phyloP scores from a whole-genome alignment of 306 rosid species.

The Ormosia semicastrata region DNA sequence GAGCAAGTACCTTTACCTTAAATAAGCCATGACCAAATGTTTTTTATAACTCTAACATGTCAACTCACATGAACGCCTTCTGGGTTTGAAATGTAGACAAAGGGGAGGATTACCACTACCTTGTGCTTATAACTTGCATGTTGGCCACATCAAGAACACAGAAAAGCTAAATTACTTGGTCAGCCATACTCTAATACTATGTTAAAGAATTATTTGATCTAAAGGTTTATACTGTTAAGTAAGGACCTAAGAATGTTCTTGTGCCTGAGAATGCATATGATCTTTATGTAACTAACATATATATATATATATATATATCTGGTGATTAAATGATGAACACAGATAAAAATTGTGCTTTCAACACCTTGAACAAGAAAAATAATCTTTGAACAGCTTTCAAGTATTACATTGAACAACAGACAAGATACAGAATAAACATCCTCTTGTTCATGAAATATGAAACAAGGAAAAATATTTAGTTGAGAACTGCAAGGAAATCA shows the following conservation, averaged over 20 bases:
- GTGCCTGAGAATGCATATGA: not conserved
- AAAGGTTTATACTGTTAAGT: not conserved
- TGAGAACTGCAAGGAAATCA: not conserved
- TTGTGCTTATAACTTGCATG: not conserved
- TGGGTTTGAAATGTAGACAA: constrained; percentile 4
- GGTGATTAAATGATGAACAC: too few species aligned
- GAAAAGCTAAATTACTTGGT: not conserved
- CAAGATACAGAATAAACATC: not conserved
- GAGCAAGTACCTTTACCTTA: constrained; percentile 2
- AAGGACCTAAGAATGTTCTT: not conserved
- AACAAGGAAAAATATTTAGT: not conserved
- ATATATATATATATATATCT: too few species aligned
- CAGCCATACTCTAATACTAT: not conserved
- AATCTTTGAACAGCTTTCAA: not conserved
- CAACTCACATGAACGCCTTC: not conserved
- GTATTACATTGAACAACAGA: not conserved
- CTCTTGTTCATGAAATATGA: not conserved
- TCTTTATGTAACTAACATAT: too few species aligned
- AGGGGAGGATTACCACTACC: not conserved
- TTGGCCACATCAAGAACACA: not conserved
- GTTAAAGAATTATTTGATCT: not conserved
- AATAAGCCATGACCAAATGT: not conserved
- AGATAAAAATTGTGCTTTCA: not conserved
- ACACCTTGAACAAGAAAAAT: not conserved
- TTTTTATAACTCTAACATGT: not conserved